A percentile compares a stretch with the other conserved stretches of the same genome.
Evolutionary conservation across 2,329 filamentous ascomycete genomes (phyloP).

Genomic region (Calonectria fujianensis): DNA sequence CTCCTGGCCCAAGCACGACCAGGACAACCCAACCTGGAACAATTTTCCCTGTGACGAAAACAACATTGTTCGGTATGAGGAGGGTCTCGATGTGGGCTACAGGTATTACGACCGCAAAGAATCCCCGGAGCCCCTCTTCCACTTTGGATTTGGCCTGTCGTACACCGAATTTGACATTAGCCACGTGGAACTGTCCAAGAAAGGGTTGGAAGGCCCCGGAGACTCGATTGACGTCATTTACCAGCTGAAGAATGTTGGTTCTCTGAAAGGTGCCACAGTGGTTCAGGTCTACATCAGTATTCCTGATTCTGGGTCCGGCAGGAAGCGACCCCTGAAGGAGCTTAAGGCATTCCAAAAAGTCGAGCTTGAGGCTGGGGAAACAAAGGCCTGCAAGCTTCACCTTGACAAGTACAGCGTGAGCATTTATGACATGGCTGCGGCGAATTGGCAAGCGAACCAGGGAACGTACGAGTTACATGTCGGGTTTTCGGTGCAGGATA

Average conservation of each 20-base stretch:
- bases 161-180: constrained; percentile 34
- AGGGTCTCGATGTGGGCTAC: constrained; percentile 40
- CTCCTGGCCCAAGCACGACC: constrained; percentile 34
- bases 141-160: constrained; percentile 39
- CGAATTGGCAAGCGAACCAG: constrained; percentile 1
- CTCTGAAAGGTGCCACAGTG: constrained; percentile 4
- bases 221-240: background rate
- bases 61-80: constrained; percentile 28
- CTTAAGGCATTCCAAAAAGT: constrained; percentile 23
- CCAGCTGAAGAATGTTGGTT: background rate
- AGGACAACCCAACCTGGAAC: constrained; percentile 28
- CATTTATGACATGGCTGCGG: background rate
- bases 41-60: constrained; percentile 29
- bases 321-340: constrained; percentile 18
- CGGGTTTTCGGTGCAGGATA: constrained; percentile 17
- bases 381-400: background rate
- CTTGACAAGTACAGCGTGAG: constrained; percentile 30
- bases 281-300: constrained; percentile 22
- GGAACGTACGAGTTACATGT: constrained; percentile 11
- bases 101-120: constrained; percentile 36
- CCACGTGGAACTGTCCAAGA: background rate
- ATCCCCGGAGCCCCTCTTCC: constrained; percentile 36
- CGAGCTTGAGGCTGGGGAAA: background rate
- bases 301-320: background rate
- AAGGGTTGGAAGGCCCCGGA: background rate